These are phyloP conservation scores for Botryotinia calthae DNA, from an alignment of 2,329 filamentous ascomycete genomes.

Conservation along the genomic window DNA sequence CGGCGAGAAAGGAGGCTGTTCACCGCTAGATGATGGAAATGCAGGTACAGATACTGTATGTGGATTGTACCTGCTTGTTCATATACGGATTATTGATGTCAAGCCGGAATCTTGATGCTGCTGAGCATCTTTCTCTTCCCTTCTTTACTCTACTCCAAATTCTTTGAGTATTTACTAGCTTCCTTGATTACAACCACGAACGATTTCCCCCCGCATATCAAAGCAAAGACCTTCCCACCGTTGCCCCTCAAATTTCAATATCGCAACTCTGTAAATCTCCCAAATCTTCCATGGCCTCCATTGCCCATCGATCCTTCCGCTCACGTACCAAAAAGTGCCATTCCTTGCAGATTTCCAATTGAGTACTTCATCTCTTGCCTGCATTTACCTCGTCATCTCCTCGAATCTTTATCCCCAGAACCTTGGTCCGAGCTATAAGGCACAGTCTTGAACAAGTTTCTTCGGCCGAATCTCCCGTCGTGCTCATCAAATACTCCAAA, in stretches of 20 bases:
- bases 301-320: neutral
- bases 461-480: neutral
- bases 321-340: neutral
- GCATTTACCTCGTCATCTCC: neutral
- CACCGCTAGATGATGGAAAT: constrained; percentile 1
- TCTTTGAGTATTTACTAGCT: neutral
- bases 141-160: neutral
- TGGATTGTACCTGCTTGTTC: neutral
- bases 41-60: neutral
- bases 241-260: neutral
- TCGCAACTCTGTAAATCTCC: neutral
- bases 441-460: neutral
- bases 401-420: neutral
- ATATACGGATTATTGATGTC: neutral
- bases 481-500: neutral
- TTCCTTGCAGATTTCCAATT: neutral
- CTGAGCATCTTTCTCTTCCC: neutral
- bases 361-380: neutral
- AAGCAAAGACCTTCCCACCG: neutral
- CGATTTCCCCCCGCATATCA: neutral
- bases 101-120: neutral
- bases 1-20: neutral
- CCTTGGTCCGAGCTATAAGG: neutral
- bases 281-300: neutral
- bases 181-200: neutral